phyloP scores from a whole-genome alignment of 163 green algal species.

The Chlorella variabilis region DNA sequence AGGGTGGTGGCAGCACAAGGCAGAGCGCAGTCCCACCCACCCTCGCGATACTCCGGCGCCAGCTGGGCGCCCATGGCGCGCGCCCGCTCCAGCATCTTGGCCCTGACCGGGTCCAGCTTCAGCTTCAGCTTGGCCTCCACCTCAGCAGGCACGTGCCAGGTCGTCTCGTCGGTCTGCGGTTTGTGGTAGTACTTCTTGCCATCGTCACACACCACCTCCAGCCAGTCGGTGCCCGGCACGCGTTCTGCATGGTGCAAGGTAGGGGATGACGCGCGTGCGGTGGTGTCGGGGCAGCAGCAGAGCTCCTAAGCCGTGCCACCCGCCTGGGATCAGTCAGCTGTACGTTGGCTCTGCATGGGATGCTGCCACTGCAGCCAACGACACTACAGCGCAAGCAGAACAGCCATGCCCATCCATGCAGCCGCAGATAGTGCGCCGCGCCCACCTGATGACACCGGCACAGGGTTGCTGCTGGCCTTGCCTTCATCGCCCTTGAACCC shows the following conservation, averaged over 20 bases:
- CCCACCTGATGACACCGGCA: slow-evolving; percentile 54
- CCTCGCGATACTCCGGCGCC: slow-evolving; percentile 43
- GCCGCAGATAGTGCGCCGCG: no score
- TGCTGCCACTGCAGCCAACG: no score
- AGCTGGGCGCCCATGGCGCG: slow-evolving; percentile 38
- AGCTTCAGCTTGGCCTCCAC: slow-evolving; percentile 41
- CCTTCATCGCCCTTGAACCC: slow-evolving; percentile 67
- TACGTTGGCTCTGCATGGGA: no score
- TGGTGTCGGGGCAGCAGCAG: no score
- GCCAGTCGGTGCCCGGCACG: slow-evolving; percentile 75
- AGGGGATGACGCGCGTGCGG: not conserved
- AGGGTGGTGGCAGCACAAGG: not conserved
- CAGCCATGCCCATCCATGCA: no score
- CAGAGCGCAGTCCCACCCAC: not conserved
- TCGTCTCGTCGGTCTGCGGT: slow-evolving; percentile 54
- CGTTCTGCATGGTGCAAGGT: slow-evolving; percentile 27
- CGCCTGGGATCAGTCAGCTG: no score
- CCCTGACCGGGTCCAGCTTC: slow-evolving; percentile 38
- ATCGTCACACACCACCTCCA: slow-evolving; percentile 82
- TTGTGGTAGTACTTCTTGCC: slow-evolving; percentile 88
- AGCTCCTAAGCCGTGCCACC: no score
- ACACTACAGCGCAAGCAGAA: no score
- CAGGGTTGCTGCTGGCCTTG: slow-evolving; percentile 34
- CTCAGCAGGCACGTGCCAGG: slow-evolving; percentile 59
- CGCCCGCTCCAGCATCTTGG: slow-evolving; percentile 42